phyloP scores from a whole-genome alignment of 768 basidiomycete species.

The Rhodotorula diobovata region DNA sequence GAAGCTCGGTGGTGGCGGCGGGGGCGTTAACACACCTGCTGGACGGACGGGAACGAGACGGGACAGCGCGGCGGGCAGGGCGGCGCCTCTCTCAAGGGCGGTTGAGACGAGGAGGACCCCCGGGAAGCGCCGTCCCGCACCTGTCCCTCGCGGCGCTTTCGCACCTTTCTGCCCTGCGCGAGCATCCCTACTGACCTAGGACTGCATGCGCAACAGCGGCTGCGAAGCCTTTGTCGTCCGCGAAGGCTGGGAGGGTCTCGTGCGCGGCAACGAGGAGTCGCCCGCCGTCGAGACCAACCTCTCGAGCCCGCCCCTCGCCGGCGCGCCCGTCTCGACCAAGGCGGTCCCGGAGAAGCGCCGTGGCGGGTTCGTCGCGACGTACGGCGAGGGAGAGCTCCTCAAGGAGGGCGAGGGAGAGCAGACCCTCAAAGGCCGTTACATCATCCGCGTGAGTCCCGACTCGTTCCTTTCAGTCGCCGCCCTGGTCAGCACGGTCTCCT shows the following conservation, averaged over 20 bases:
- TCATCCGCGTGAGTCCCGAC: constrained; percentile 60
- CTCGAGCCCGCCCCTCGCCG: constrained; percentile 44
- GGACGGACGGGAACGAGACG: too few relatives aligned
- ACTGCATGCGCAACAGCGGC: constrained; percentile 57
- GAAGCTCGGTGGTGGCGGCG: too few relatives aligned
- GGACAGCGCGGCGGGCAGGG: too few relatives aligned
- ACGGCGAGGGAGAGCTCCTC: constrained; percentile 59
- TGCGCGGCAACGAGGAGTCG: constrained; percentile 66
- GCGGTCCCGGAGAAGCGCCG: neutral
- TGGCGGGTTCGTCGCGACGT: constrained; percentile 42
- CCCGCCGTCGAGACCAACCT: constrained; percentile 35
- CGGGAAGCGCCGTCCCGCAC: too few relatives aligned
- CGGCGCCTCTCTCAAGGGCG: too few relatives aligned
- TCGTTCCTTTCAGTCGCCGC: too few relatives aligned
- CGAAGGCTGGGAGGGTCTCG: constrained; percentile 97
- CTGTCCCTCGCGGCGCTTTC: too few relatives aligned
- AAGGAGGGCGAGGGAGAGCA: constrained; percentile 63
- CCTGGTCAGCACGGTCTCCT: neutral
- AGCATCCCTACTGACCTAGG: neutral
- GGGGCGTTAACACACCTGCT: too few relatives aligned
- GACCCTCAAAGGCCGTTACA: constrained; percentile 82
- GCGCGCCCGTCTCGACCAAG: neutral
- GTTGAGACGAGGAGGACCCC: too few relatives aligned
- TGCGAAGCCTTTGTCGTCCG: constrained; percentile 95
- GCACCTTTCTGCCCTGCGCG: neutral